Conservation (phyloP, 768 basidiomycete species). For the Ramaria sp. region DNA sequence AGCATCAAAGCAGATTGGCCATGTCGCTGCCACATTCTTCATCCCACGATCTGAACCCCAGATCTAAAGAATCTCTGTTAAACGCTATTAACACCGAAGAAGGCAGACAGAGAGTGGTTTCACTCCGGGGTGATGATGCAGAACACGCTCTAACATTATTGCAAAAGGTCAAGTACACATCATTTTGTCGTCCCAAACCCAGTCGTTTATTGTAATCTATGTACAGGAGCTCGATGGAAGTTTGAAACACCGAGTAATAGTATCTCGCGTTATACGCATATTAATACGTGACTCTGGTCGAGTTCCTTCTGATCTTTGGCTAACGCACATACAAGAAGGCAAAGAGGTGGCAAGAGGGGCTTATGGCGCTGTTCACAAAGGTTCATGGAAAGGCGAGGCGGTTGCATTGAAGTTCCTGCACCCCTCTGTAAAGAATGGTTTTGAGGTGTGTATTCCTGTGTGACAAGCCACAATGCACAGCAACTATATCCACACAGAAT, state of each 20-base stretch:
- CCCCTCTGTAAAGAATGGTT: too few relatives aligned
- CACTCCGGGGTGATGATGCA: not conserved
- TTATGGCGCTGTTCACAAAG: too few relatives aligned
- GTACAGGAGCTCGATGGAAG: not conserved
- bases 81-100: not conserved
- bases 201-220: not conserved
- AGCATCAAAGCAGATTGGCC: too few relatives aligned
- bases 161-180: not conserved
- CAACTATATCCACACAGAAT: not conserved
- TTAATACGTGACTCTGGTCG: not conserved
- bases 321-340: too few relatives aligned
- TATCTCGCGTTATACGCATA: too few relatives aligned
- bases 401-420: too few relatives aligned
- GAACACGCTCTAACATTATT: not conserved
- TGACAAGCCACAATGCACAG: too few relatives aligned
- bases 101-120: not conserved
- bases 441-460: too few relatives aligned
- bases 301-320: not conserved
- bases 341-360: too few relatives aligned
- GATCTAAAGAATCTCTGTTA: not conserved
- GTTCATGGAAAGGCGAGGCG: too few relatives aligned
- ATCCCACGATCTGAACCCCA: not conserved
- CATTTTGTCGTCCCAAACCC: too few relatives aligned
- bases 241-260: not conserved
- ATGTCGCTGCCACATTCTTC: too few relatives aligned